Base-by-base conservation (phyloP, 2,329 filamentous ascomycete genomes). In the Endoconidiophora laricicola region DNA sequence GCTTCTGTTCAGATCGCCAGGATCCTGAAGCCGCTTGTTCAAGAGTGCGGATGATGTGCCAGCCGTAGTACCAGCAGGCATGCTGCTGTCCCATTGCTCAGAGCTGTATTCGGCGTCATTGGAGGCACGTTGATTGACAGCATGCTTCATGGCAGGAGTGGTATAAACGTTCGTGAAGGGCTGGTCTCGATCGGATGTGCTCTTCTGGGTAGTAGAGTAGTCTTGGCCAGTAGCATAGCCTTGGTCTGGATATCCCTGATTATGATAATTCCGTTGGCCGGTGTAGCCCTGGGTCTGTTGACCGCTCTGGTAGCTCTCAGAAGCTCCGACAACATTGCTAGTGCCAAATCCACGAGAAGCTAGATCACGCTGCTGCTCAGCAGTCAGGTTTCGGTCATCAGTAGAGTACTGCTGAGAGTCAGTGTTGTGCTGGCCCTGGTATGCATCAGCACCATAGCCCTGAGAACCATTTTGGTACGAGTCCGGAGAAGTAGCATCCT, bases 21-120 rank as follows among this genome's bases (percentile, higher is more conserved):
- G 49, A 16, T 29, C 18, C 14, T 40, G 23, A 6, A 51, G 26
- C 9, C 47, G 45, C 18, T 49, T 44, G 20, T 46, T 50, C 10
- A 36, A 47, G 42, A 45, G 6, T 12, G 29, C 33, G 18, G 48
- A 16, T 14, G 20, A 20, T 24, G 40, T 18, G 6, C 6, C 26
- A 29, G 22, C 20, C 6, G 41, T 14, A 6, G 22, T 29, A 3
- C n/a, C 18, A 9, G 36, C 6, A 33, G 52, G 44, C 16, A 23
- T 6, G n/a, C 37, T 36, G 23, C 18, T 41, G 42, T 49, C 50
- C 46, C 46, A 46, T 14, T 52, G 24, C 6, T 53, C 40, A 6
- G 26, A 36, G 16, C 36, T 37, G 38, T 51, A 46, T 2, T 22
- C 26, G 10, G 23, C 49, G 36, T 51, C 38, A n/a, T 46, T 46